phyloP scores from a whole-genome alignment of 495 filamentous ascomycete genomes.

The Neurospora sp. region DNA sequence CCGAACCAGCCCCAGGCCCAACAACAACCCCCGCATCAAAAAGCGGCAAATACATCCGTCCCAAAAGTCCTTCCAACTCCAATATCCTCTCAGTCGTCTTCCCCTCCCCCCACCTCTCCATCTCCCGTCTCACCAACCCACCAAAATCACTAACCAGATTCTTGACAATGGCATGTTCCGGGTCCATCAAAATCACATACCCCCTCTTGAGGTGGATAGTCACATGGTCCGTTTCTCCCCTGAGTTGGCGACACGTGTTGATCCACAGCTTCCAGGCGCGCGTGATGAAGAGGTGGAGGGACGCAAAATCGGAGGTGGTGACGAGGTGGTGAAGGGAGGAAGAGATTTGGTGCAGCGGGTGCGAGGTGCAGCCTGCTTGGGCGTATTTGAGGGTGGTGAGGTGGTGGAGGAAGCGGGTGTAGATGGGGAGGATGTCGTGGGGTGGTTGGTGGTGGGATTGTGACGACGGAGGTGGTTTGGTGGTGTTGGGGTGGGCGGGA shows the following conservation, averaged over 20 bases:
- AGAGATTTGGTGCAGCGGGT: conserved; percentile 15
- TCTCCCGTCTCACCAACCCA: neutral
- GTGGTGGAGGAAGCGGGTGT: conserved; percentile 12
- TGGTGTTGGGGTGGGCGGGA: neutral
- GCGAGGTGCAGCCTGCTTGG: neutral
- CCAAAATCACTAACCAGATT: conserved; percentile 11
- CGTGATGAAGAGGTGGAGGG: conserved; percentile 7
- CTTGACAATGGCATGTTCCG: conserved; percentile 3
- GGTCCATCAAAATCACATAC: conserved; percentile 19
- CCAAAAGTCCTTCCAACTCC: conserved; percentile 17
- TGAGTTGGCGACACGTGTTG: neutral
- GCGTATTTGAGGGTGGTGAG: conserved; percentile 10
- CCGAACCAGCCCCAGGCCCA: neutral
- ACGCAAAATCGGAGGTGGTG: neutral
- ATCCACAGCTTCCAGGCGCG: conserved; percentile 21
- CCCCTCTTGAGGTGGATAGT: conserved; percentile 25
- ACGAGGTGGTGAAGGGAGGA: neutral
- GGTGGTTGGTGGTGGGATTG: neutral
- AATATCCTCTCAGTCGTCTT: conserved; percentile 14
- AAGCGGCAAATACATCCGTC: conserved; percentile 22
- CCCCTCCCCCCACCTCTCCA: conserved; percentile 3
- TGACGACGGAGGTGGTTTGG: neutral
- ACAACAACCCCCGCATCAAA: conserved; percentile 2
- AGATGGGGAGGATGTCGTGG: conserved; percentile 17
- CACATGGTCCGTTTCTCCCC: conserved; percentile 14